Conservation (phyloP, 768 basidiomycete genomes). For the Lentinula boryana region DNA sequence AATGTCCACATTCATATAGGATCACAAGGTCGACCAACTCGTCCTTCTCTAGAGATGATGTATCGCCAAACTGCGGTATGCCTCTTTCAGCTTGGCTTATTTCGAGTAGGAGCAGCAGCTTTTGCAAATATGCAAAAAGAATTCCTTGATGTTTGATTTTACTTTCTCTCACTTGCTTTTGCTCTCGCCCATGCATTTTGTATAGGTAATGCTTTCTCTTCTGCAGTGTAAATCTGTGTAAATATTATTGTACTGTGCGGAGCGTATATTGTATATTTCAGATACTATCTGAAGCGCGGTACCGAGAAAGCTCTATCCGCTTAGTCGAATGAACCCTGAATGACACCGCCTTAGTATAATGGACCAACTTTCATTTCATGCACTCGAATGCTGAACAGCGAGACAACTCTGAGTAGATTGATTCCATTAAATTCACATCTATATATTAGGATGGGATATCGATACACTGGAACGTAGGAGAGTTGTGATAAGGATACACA, state of each 20-base stretch:
- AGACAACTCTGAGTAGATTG: neutral
- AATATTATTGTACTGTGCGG: neutral
- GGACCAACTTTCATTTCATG: neutral
- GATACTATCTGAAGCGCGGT: neutral
- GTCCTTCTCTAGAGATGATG: conserved; percentile 68
- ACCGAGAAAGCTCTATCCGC: neutral
- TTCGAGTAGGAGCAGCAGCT: conserved; percentile 72
- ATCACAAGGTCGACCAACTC: conserved; percentile 70
- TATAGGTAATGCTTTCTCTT: neutral
- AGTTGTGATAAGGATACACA: neutral
- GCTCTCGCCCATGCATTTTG: neutral
- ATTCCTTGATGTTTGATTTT: conserved; percentile 45
- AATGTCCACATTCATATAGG: conserved; percentile 32
- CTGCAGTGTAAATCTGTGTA: neutral
- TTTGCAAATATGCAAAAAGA: conserved; percentile 78
- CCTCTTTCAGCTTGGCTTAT: conserved; percentile 63
- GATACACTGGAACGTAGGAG: conserved; percentile 3
- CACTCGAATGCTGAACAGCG: neutral
- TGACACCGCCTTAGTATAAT: neutral
- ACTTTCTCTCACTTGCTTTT: neutral
- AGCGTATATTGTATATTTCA: neutral
- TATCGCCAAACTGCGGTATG: conserved; percentile 71
- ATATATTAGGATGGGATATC: conserved; percentile 3
- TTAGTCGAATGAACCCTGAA: neutral
- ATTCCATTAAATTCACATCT: neutral